phyloP scores from a whole-genome alignment of 805 yeast species.

The Saturnispora mendoncae region DNA sequence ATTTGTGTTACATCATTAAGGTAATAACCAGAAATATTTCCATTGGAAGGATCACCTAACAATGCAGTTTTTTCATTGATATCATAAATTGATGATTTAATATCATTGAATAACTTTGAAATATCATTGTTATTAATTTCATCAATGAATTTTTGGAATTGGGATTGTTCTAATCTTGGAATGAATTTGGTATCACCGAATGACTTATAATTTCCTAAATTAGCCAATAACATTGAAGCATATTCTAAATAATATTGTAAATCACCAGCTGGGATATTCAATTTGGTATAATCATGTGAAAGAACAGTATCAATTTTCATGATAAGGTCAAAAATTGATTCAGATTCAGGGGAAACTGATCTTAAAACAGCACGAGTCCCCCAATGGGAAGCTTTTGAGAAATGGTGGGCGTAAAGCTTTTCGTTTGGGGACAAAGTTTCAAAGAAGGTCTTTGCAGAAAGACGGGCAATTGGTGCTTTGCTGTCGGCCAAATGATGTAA shows the following conservation, averaged over 20 bases:
- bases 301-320: conserved; percentile 46
- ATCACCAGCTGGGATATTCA: conserved; percentile 28
- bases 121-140: conserved; percentile 30
- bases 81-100: conserved; percentile 43
- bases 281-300: conserved; percentile 37
- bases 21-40: conserved; percentile 71
- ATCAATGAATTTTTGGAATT: conserved; percentile 42
- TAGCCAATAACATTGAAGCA: conserved; percentile 65
- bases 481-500: conserved; percentile 41
- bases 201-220: conserved; percentile 73
- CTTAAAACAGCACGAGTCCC: conserved; percentile 75
- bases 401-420: conserved; percentile 71
- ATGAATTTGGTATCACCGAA: conserved; percentile 85
- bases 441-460: conserved; percentile 63
- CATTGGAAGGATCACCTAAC: conserved; percentile 71
- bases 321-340: conserved; percentile 62
- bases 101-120: conserved; percentile 32
- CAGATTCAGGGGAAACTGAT: conserved; percentile 78
- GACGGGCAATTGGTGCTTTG: conserved; percentile 60
- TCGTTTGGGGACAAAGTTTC: conserved; percentile 51
- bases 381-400: conserved; percentile 74
- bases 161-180: conserved; percentile 46
- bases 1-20: conserved; percentile 42
- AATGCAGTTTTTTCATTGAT: conserved; percentile 40
- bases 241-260: conserved; percentile 52